phyloP scores from a whole-genome alignment of 2,329 filamentous ascomycete species.

The Cadophora sp. region DNA sequence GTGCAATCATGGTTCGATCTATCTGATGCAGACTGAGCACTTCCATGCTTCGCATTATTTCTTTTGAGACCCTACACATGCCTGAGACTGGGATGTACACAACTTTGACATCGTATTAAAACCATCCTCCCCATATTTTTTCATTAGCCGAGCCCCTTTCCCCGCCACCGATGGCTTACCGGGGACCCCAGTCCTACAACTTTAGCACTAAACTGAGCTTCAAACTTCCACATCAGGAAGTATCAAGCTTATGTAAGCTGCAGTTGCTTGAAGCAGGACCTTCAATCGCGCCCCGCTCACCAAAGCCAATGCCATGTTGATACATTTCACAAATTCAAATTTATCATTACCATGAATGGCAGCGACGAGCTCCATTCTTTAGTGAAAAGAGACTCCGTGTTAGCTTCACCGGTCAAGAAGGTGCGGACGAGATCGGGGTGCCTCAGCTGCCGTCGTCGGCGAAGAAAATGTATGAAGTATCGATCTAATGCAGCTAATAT shows the following conservation, averaged over 20 bases:
- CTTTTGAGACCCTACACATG: too few species aligned
- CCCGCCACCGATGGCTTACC: not conserved
- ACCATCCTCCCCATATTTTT: not conserved
- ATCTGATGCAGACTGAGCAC: too few species aligned
- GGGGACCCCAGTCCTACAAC: not conserved
- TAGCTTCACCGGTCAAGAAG: slow-evolving; percentile 36
- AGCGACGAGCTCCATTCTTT: slow-evolving; percentile 13
- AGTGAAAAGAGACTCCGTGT: slow-evolving; percentile 25
- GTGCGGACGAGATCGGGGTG: slow-evolving; percentile 45
- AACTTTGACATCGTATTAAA: too few species aligned
- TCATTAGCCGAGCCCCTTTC: not conserved
- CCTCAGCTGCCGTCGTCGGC: slow-evolving; percentile 44
- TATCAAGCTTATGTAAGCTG: not conserved
- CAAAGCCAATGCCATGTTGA: not conserved
- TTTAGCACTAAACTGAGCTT: not conserved
- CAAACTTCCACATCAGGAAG: not conserved
- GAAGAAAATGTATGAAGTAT: slow-evolving; percentile 42
- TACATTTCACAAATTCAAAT: not conserved
- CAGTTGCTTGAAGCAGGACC: not conserved
- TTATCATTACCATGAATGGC: slow-evolving; percentile 46
- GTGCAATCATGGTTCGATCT: too few species aligned
- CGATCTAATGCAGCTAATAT: slow-evolving; percentile 20
- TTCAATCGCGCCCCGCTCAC: not conserved
- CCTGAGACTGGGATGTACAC: too few species aligned
- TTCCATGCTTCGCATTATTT: too few species aligned